Base-by-base conservation (phyloP, 768 basidiomycete species). In the Pulveroboletus sp. region DNA sequence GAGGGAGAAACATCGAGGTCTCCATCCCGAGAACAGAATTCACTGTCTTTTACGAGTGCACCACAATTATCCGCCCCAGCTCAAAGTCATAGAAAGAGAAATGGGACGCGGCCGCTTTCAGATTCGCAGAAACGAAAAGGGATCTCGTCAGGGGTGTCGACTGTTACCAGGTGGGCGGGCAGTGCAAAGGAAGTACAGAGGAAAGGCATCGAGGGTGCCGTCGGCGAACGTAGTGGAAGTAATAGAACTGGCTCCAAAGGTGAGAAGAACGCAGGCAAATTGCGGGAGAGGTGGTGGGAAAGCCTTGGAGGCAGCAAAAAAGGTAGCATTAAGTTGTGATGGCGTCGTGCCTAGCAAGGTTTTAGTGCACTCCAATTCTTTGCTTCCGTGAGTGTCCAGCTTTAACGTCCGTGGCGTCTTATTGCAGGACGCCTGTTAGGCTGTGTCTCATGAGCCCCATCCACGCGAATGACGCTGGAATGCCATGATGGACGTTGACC, bases 101-200 rank as follows among this genome's bases (percentile, higher is more conserved):
- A 27, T 16, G 19, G 4, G 19, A n/a, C 43, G 3, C 27, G 24
- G 37, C 47, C 13, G 26, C 58, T 47, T 22, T 14, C 19, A 16
- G 7, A 13, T 12, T 22, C 30, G 14, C 12, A 17, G 12, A 20
- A 40, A 14, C 69, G 76, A 53, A 83, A 81, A 53, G 82, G 83
- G 7, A 71, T 86, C 14, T 85, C 83, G 50, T 85, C 82, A 0
- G 82, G 83, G 3, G 60, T 84, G 42, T 77, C 77, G 13, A 81
- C 76, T 0, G 63, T 83, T 24, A 67, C 77, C 7, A 72, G 67
- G 43, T 71, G 66, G 29, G 54, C 44, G 1, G 38, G 36, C 30
- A 54, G 53, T 23, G 19, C 5, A 29, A 54, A 53, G 27, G 49
- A 56, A 48, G 27, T 60, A 8, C 45, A 14, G n/a, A 47, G 39